phyloP scores from a whole-genome alignment of 345 rosid species.

The Gossypium longicalyx region DNA sequence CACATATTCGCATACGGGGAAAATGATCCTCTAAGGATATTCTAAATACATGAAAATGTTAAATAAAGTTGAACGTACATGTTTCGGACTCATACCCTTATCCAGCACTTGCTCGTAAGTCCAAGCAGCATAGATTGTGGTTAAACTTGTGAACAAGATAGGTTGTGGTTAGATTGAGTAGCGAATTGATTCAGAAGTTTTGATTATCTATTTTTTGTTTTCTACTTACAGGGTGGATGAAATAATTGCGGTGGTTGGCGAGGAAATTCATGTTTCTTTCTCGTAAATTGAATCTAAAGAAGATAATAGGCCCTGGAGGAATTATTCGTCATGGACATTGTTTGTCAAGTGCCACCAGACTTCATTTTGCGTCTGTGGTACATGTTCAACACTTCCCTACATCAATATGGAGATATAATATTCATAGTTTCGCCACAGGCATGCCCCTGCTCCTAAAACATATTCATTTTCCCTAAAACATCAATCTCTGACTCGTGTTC shows the following conservation, averaged over 20 bases:
- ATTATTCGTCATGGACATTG: neutral
- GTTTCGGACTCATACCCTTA: no score
- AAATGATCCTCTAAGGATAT: neutral
- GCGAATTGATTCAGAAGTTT: neutral
- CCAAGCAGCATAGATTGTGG: neutral
- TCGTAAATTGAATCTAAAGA: constrained; percentile 13
- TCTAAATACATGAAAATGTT: neutral
- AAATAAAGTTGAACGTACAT: no score
- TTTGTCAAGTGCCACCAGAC: no score
- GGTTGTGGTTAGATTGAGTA: neutral
- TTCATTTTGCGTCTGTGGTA: neutral
- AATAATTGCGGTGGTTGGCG: constrained; percentile 54
- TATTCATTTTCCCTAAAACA: no score
- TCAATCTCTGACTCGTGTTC: no score
- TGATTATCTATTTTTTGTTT: neutral
- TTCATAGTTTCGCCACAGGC: neutral
- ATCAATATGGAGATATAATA: neutral
- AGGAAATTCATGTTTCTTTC: constrained; percentile 54
- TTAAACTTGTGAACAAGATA: neutral
- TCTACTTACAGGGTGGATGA: constrained; percentile 53
- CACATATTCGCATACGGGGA: neutral
- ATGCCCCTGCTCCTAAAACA: no score
- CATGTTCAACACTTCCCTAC: neutral
- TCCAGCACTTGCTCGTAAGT: no score
- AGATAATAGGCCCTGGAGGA: neutral